Evolutionary conservation across 352 stramenopile genomes (phyloP).

Genomic region (Globisporangium recalcitrans): DNA sequence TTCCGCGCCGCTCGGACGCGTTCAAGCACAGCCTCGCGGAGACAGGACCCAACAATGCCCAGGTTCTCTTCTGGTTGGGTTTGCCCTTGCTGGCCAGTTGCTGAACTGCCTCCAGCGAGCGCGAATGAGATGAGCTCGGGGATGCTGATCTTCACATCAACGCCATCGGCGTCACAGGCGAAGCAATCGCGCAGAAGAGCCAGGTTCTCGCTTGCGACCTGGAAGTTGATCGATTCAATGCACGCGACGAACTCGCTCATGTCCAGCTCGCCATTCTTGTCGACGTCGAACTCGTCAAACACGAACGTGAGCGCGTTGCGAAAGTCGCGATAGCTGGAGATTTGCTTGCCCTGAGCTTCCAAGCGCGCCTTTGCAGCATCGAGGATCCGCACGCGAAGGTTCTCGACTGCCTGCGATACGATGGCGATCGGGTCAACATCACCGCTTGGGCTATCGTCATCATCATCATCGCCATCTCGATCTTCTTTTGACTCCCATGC

Average conservation of each 20-base stretch:
- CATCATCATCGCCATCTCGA: neutral
- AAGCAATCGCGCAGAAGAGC: slow-evolving; percentile 57
- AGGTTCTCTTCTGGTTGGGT: slow-evolving; percentile 21
- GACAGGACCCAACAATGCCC: slow-evolving; percentile 38
- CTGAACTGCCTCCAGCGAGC: slow-evolving; percentile 21
- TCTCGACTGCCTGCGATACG: slow-evolving; percentile 18
- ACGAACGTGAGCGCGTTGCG: slow-evolving; percentile 44
- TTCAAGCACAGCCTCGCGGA: slow-evolving; percentile 43
- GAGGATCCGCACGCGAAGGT: slow-evolving; percentile 36
- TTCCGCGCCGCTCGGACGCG: slow-evolving; percentile 29
- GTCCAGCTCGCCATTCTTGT: slow-evolving; percentile 51
- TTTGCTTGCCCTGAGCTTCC: slow-evolving; percentile 16
- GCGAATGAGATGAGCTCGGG: slow-evolving; percentile 76
- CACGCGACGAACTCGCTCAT: slow-evolving; percentile 44
- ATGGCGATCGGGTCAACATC: slow-evolving; percentile 26
- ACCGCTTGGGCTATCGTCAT: neutral
- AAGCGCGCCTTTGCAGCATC: slow-evolving; percentile 34
- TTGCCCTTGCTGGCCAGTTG: neutral
- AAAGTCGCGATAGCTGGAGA: slow-evolving; percentile 43
- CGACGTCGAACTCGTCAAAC: slow-evolving; percentile 50
- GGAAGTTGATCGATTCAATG: slow-evolving; percentile 46
- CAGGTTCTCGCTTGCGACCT: slow-evolving; percentile 33
- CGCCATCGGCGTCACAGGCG: slow-evolving; percentile 16
- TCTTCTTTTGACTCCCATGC: neutral
- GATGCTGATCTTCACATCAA: slow-evolving; percentile 38